Percentiles rank a stretch among this genome's conserved stretches.
Conservation (phyloP, 2,329 filamentous ascomycete genomes). For the Colletotrichum sojae region DNA sequence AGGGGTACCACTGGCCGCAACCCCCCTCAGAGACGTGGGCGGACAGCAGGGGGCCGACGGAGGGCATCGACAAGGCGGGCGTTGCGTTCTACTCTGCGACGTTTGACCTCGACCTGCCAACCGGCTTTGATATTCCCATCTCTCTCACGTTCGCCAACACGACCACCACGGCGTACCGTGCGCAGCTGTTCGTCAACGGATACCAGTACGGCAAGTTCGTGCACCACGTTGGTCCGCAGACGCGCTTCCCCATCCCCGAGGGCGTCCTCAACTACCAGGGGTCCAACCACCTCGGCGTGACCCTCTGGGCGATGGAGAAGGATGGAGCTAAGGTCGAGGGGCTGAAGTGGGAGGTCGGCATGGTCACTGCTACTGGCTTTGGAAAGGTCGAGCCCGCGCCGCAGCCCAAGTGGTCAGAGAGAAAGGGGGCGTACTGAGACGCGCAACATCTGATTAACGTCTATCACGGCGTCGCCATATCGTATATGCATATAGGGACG, state of each 20-base stretch:
- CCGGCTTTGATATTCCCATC: conserved; percentile 69
- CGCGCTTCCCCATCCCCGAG: conserved; percentile 76
- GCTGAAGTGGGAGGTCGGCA: conserved; percentile 51
- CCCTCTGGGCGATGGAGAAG: conserved; percentile 73
- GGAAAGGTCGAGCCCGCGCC: conserved; percentile 56
- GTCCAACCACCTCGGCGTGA: conserved; percentile 75
- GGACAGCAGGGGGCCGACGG: conserved; percentile 49
- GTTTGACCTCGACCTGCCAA: conserved; percentile 67
- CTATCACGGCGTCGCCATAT: too few relatives aligned
- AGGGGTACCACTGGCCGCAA: conserved; percentile 69
- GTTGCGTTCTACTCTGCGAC: conserved; percentile 69
- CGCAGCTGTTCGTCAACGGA: conserved; percentile 78
- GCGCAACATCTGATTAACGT: too few relatives aligned
- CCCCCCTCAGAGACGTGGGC: conserved; percentile 61
- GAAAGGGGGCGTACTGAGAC: conserved; percentile 62
- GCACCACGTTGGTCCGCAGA: conserved; percentile 79
- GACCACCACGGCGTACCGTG: conserved; percentile 61
- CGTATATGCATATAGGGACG: too few relatives aligned
- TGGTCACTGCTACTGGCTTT: conserved; percentile 62
- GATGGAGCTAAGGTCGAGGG: conserved; percentile 59
- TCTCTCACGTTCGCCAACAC: conserved; percentile 66
- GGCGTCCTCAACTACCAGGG: conserved; percentile 77
- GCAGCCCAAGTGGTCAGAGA: conserved; percentile 57
- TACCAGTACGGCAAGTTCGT: conserved; percentile 72
- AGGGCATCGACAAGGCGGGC: conserved; percentile 60